Conservation (phyloP, 148 eudicot species). For the Limonium bicolor region DNA sequence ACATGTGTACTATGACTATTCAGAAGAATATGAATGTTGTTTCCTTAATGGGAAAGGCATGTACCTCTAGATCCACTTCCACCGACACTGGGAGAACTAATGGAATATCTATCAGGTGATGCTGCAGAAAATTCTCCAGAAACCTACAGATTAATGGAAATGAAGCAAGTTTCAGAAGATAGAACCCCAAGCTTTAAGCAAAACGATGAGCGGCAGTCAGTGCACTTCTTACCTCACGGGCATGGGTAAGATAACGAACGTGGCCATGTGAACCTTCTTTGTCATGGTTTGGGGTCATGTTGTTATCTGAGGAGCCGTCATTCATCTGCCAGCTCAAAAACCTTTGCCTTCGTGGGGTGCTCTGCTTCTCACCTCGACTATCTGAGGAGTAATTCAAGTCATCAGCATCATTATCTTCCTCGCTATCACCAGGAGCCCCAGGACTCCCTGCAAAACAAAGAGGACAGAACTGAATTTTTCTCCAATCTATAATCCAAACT, state of each 20-base stretch:
- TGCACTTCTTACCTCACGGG: slow-evolving; percentile 26
- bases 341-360: slow-evolving; percentile 38
- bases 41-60: no score
- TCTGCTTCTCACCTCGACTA: slow-evolving; percentile 42
- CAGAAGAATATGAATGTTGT: no score
- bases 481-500: not conserved
- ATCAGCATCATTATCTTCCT: slow-evolving; percentile 32
- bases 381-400: slow-evolving; percentile 25
- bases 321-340: slow-evolving; percentile 62
- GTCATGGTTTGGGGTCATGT: slow-evolving; percentile 34
- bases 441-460: slow-evolving; percentile 22
- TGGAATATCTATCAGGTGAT: slow-evolving; percentile 55
- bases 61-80: slow-evolving; percentile 25
- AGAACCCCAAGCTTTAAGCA: no score
- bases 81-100: slow-evolving; percentile 39
- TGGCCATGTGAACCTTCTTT: slow-evolving; percentile 40
- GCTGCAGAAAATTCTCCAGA: slow-evolving; percentile 71
- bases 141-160: slow-evolving; percentile 19
- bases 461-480: not conserved
- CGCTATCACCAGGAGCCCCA: slow-evolving; percentile 28
- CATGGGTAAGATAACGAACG: slow-evolving; percentile 41
- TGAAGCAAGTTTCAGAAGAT: no score
- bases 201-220: no score
- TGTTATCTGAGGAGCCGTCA: slow-evolving; percentile 35
- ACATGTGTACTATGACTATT: no score